These are phyloP conservation scores for Symbiodinium natans DNA, from an alignment of 73 alveolate species.

Conservation along the genomic window DNA sequence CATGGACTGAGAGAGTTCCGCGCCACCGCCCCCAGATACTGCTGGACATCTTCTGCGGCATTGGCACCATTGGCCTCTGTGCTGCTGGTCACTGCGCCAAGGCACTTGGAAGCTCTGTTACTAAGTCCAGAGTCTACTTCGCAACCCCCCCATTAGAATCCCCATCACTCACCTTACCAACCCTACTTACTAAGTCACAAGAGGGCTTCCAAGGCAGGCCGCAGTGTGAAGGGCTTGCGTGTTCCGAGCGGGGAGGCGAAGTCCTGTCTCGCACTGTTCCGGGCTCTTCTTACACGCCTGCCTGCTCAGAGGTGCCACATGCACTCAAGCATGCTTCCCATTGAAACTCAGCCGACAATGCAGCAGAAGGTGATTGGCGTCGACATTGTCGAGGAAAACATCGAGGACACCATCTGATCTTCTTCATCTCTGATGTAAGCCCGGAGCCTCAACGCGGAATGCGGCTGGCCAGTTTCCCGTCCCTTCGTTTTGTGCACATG, in stretches of 20 bases:
- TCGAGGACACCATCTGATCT: constrained; percentile 16
- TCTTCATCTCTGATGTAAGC: no score
- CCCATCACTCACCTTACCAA: no score
- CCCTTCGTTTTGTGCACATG: no score
- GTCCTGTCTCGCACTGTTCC: not conserved
- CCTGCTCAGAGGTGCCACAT: not conserved
- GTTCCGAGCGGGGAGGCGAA: no score
- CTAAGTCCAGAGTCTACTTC: no score
- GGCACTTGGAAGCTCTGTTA: no score
- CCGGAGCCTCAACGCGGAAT: no score
- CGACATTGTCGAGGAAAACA: constrained; percentile 76
- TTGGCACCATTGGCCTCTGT: constrained; percentile 81
- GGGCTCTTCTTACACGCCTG: not conserved
- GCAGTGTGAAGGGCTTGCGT: not conserved
- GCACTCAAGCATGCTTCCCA: not conserved
- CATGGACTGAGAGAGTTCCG: no score
- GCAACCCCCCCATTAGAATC: no score
- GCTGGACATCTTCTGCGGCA: constrained; percentile 92
- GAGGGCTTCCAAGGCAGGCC: not conserved
- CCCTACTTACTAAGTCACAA: no score
- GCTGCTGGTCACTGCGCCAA: constrained; percentile 71
- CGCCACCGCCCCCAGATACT: constrained; percentile 32
- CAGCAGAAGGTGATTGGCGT: constrained; percentile 64
- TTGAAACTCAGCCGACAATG: not conserved
- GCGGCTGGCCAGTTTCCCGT: no score